Evolutionary conservation across 768 basidiomycete genomes (phyloP).

Genomic region (Hysterangium stoloniferum): DNA sequence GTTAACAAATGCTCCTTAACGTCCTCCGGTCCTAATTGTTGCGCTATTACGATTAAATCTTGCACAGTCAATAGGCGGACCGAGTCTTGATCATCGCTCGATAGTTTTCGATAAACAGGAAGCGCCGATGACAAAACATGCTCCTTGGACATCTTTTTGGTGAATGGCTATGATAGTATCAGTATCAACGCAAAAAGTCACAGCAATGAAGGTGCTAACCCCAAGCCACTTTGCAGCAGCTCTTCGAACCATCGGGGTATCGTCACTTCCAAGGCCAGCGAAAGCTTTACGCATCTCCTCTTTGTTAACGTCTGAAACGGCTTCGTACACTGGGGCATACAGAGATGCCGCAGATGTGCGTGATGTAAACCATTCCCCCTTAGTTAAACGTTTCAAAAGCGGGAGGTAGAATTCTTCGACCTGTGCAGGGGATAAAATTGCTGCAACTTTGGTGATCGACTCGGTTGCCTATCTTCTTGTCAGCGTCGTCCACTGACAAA

Average conservation of each 20-base stretch:
- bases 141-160: conserved; percentile 69
- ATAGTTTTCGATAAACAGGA: conserved; percentile 87
- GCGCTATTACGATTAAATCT: conserved; percentile 87
- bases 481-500: conserved; percentile 4
- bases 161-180: conserved; percentile 50
- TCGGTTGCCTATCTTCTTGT: conserved; percentile 69
- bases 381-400: conserved; percentile 77
- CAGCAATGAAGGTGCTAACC: conserved; percentile 47
- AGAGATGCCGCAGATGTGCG: conserved; percentile 93
- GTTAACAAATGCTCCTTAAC: conserved; percentile 84
- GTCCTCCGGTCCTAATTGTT: conserved; percentile 78
- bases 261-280: conserved; percentile 75
- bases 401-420: conserved; percentile 90
- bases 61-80: conserved; percentile 93
- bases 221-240: conserved; percentile 96
- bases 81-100: conserved; percentile 96
- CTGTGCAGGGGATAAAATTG: conserved; percentile 66
- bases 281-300: conserved; percentile 88
- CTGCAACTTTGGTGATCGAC: conserved; percentile 86
- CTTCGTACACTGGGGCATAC: conserved; percentile 83
- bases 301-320: conserved; percentile 63
- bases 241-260: conserved; percentile 97
- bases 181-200: conserved; percentile 2
- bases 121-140: conserved; percentile 83
- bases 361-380: conserved; percentile 98